Evolutionary conservation across 352 stramenopile genomes (phyloP).

Genomic region (Phytopythium aichiense): DNA sequence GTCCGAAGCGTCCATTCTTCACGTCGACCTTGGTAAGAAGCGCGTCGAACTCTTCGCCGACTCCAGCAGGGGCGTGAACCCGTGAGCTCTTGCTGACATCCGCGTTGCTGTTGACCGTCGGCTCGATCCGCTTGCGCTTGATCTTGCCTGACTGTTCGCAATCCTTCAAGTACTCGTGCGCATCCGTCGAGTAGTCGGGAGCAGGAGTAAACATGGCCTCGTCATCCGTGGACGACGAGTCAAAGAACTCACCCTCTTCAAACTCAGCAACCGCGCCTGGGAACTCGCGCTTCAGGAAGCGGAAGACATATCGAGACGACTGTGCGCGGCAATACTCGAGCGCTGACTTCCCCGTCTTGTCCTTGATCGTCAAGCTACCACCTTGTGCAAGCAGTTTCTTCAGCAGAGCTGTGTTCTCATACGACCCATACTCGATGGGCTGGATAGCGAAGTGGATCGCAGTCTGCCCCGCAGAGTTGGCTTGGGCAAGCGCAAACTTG

Average conservation of each 20-base stretch:
- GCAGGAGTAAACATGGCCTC: slow-evolving; percentile 20
- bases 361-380: slow-evolving; percentile 27
- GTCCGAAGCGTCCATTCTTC: slow-evolving; percentile 57
- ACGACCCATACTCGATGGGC: slow-evolving; percentile 52
- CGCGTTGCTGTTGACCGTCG: slow-evolving; percentile 48
- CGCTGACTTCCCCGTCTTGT: slow-evolving; percentile 31
- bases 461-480: slow-evolving; percentile 40
- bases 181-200: slow-evolving; percentile 46
- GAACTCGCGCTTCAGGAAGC: slow-evolving; percentile 36
- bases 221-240: slow-evolving; percentile 10
- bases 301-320: slow-evolving; percentile 50
- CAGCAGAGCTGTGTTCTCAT: slow-evolving; percentile 56
- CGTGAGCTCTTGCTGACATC: slow-evolving; percentile 53
- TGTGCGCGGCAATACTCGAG: slow-evolving; percentile 59
- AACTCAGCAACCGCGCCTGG: slow-evolving; percentile 19
- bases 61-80: slow-evolving; percentile 20
- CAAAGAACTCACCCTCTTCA: slow-evolving; percentile 27
- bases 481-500: slow-evolving; percentile 32
- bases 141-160: slow-evolving; percentile 61
- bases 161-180: slow-evolving; percentile 37
- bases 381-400: slow-evolving; percentile 41
- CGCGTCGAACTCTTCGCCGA: slow-evolving; percentile 41
- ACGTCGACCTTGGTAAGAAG: slow-evolving; percentile 77
- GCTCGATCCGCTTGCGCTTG: slow-evolving; percentile 31
- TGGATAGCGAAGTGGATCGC: slow-evolving; percentile 60